These are phyloP conservation scores for Posidonia oceanica DNA, from an alignment of 116 monocot species.

Conservation along the genomic window DNA sequence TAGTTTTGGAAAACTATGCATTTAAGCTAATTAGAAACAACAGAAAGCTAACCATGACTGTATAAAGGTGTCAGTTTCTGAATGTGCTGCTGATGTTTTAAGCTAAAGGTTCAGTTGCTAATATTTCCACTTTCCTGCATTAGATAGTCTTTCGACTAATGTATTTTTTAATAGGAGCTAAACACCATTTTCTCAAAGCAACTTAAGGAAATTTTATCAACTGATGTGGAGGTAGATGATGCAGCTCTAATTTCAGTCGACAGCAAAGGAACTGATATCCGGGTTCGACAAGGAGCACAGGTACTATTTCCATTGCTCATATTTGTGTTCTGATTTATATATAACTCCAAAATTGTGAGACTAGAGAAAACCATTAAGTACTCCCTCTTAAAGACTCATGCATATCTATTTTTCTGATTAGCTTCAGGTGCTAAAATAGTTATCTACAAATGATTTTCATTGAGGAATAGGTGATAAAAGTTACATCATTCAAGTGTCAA, in stretches of 20 bases:
- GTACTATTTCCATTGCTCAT: conserved; percentile 17
- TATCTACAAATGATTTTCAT: no score
- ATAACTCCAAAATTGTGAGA: no score
- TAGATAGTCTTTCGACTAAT: neutral
- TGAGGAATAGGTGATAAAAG: no score
- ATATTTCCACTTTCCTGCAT: neutral
- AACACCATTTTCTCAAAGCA: conserved; percentile 87
- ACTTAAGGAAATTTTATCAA: conserved; percentile 60
- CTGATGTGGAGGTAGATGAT: conserved; percentile 82
- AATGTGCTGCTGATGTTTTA: neutral
- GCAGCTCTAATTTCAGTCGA: conserved; percentile 94
- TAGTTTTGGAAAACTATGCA: neutral
- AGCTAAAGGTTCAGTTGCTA: neutral
- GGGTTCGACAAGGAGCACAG: conserved; percentile 92
- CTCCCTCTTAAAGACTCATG: no score
- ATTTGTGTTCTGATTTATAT: neutral
- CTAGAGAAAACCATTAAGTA: no score
- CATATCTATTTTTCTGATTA: no score
- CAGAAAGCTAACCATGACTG: neutral
- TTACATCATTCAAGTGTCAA: no score
- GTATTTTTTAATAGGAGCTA: conserved; percentile 38
- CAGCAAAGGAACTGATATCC: conserved; percentile 83
- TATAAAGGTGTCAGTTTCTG: neutral
- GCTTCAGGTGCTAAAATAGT: no score
- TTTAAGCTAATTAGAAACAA: neutral